phyloP scores from a whole-genome alignment of 495 filamentous ascomycete genomes.

The Neurospora pannonica region DNA sequence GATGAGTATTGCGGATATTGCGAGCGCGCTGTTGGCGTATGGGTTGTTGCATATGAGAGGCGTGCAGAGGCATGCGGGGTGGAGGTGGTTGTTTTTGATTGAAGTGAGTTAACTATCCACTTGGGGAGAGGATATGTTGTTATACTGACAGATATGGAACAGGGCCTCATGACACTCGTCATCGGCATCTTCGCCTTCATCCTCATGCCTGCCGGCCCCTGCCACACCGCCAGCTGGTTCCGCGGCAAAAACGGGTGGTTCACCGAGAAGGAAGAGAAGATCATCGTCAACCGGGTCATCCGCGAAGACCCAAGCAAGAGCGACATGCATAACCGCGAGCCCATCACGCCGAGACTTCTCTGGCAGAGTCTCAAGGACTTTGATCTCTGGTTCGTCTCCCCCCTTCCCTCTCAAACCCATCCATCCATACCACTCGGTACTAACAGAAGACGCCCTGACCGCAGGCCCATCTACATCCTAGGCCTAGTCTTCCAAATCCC shows the following conservation, averaged over 20 bases:
- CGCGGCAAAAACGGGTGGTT: conserved; percentile 71
- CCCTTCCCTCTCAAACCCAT: no score
- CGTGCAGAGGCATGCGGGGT: conserved; percentile 50
- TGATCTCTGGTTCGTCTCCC: conserved; percentile 50
- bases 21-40: conserved; percentile 61
- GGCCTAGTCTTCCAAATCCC: conserved; percentile 57
- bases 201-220: conserved; percentile 64
- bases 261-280: conserved; percentile 52
- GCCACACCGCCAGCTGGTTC: conserved; percentile 57
- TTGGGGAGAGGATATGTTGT: background rate
- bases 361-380: conserved; percentile 57
- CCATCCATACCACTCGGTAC: background rate
- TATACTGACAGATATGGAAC: background rate
- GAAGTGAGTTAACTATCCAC: conserved; percentile 9
- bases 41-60: conserved; percentile 61
- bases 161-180: conserved; percentile 46
- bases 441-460: background rate
- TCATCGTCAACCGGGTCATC: conserved; percentile 65
- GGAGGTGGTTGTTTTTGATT: conserved; percentile 41
- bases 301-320: conserved; percentile 64
- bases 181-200: conserved; percentile 57
- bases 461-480: conserved; percentile 53
- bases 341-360: conserved; percentile 49
- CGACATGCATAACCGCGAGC: conserved; percentile 51
- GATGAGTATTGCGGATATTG: conserved; percentile 54